Conservation (phyloP, 2,329 filamentous ascomycete species). For the Mollisia scopiformis region DNA sequence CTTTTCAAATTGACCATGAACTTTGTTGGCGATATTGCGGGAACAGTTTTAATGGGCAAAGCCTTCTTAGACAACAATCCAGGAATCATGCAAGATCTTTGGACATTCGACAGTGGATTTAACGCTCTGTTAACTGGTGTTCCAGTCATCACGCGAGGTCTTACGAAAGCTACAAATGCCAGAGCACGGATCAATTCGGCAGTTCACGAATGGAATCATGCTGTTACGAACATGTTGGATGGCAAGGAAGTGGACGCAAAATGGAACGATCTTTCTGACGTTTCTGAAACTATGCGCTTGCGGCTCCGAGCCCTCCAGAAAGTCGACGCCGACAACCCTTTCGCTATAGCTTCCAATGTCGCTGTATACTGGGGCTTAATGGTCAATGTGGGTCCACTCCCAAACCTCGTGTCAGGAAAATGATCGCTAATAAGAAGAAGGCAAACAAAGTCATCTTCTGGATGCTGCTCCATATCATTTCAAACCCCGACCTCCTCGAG, state of each 20-base stretch:
- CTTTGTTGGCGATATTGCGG: constrained; percentile 53
- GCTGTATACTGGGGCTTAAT: constrained; percentile 54
- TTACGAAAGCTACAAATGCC: constrained; percentile 48
- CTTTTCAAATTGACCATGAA: constrained; percentile 54
- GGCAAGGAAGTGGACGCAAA: constrained; percentile 42
- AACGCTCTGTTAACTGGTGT: constrained; percentile 54
- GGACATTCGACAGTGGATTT: constrained; percentile 53
- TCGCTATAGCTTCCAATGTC: neutral
- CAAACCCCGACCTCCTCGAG: constrained; percentile 41
- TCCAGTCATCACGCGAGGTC: constrained; percentile 53
- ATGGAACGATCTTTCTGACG: constrained; percentile 49
- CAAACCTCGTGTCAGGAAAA: neutral
- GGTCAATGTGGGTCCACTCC: constrained; percentile 42
- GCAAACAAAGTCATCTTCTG: constrained; percentile 51
- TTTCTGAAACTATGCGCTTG: constrained; percentile 37
- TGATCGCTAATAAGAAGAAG: neutral
- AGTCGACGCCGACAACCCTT: constrained; percentile 2
- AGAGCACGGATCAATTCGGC: constrained; percentile 43
- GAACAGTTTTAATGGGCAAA: constrained; percentile 50
- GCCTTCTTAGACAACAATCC: constrained; percentile 53
- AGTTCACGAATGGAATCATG: constrained; percentile 43
- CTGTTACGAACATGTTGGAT: constrained; percentile 43
- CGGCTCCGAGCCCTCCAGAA: constrained; percentile 7
- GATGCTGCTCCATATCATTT: constrained; percentile 47
- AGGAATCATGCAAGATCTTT: constrained; percentile 53